Conservation (phyloP, 2,329 filamentous ascomycete genomes). For the Colletotrichum sp. region DNA sequence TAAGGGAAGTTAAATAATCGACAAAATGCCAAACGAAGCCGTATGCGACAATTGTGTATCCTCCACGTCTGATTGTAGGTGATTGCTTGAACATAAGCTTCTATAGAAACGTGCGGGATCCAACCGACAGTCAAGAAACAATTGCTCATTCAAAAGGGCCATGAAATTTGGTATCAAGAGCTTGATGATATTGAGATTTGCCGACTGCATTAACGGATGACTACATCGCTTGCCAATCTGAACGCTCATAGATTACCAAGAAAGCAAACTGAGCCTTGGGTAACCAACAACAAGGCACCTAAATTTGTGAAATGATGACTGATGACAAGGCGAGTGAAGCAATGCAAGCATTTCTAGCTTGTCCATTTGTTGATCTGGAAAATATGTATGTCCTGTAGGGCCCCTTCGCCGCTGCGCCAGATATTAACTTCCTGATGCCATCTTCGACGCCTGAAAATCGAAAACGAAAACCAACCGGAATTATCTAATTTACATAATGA, state of each 20-base stretch:
- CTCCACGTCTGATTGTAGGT: background rate
- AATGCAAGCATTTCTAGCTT: background rate
- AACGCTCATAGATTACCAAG: background rate
- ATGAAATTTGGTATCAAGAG: background rate
- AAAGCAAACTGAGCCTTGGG: background rate
- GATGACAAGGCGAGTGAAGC: background rate
- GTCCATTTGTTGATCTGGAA: background rate
- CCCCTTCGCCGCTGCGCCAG: background rate
- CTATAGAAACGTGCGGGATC: background rate
- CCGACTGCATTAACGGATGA: accelerated
- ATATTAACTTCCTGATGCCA: background rate
- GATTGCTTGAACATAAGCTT: background rate
- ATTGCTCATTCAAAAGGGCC: background rate
- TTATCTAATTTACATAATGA: background rate
- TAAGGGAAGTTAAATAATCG: background rate
- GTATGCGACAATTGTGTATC: background rate
- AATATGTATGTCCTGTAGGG: background rate
- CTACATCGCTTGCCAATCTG: background rate
- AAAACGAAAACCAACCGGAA: background rate
- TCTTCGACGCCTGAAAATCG: accelerated
- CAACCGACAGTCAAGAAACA: background rate
- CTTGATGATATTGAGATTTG: background rate
- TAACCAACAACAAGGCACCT: background rate
- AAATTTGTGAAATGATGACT: too few species aligned
- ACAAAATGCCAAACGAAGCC: background rate